phyloP scores from a whole-genome alignment of 1,139 yeast genomes.

The Debaryomyces singareniensis region DNA sequence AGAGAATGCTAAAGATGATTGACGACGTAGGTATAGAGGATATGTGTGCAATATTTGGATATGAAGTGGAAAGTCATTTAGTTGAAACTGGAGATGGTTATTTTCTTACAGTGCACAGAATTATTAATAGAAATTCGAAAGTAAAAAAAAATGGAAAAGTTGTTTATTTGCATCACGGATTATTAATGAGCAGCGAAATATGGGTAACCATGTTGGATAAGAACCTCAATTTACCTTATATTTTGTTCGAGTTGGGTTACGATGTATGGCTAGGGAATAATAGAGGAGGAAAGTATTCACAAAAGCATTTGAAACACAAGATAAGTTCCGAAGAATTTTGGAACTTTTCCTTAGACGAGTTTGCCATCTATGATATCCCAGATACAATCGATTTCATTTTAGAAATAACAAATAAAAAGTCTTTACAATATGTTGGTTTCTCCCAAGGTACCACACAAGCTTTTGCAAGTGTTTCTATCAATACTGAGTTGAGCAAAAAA shows the following conservation, averaged over 20 bases:
- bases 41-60: slow-evolving; percentile 34
- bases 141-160: slow-evolving; percentile 33
- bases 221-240: slow-evolving; percentile 64
- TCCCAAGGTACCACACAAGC: slow-evolving; percentile 93
- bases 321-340: slow-evolving; percentile 36
- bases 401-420: slow-evolving; percentile 15
- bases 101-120: slow-evolving; percentile 29
- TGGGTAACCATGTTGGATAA: slow-evolving; percentile 74
- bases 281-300: slow-evolving; percentile 82
- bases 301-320: slow-evolving; percentile 31
- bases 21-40: slow-evolving; percentile 27
- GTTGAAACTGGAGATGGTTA: slow-evolving; percentile 35
- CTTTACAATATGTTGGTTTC: slow-evolving; percentile 72
- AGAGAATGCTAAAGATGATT: slow-evolving; percentile 25
- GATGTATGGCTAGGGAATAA: slow-evolving; percentile 94
- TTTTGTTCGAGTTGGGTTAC: slow-evolving; percentile 71
- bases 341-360: slow-evolving; percentile 44
- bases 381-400: slow-evolving; percentile 36
- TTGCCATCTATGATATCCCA: slow-evolving; percentile 43
- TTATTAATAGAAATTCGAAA: slow-evolving; percentile 10
- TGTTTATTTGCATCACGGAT: slow-evolving; percentile 84
- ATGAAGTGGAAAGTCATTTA: slow-evolving; percentile 31
- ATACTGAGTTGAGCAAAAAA: slow-evolving; percentile 60
- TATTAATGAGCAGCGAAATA: slow-evolving; percentile 84
- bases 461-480: slow-evolving; percentile 72